Evolutionary conservation across 257 asterid species (phyloP), one percentile per base, ranked within the genome.

Genomic region (Salvia rosmarinus): DNA sequence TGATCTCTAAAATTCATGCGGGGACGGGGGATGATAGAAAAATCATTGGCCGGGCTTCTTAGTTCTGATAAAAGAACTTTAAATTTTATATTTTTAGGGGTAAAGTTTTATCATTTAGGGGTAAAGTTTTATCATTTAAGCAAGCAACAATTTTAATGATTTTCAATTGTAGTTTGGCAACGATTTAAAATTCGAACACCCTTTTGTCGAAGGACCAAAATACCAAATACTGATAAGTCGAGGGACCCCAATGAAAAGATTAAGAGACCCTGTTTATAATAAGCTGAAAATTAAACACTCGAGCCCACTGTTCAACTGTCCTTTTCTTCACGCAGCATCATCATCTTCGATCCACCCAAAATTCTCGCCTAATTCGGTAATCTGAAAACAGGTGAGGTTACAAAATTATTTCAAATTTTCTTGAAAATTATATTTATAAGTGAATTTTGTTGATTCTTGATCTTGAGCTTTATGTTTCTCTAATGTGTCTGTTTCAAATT

Each of bases 301-400:
- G 0, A 16, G 10, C 14, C 30, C 5, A 34, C 54, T 21, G 59
- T 16, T 60, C 30, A 35, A 46, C 78, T 62, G 70, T 54, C 60
- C 55, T 52, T 52, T 52, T 67, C 77, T 58, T 75, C 78, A 3
- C 79, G 81, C 69, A 80, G 59, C 78, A 69, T 60, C 84, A 69
- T 60, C 84, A 47, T 70, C 75, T 64, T 12, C 73, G 62, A 37
- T 62, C 61, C 68, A n/a, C 82, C 75, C 77, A n/a, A 54, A 49
- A 2, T 35, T 68, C 64, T 58, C 63, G 10, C 57, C 64, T 37
- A 40, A 20, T 67, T 79, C 35, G 71, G 80, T 46, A 21, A 60
- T 67, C 71, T 55, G 65, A 12, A 64, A 64, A 28, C 44, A 75
- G 79, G 78, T 23, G 73, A 17, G 16, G 16, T 37, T 25, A 14